Evolutionary conservation across 2,329 filamentous ascomycete genomes (phyloP), one percentile per base, ranked within the genome.

Genomic region (Aureobasidium uvarum): DNA sequence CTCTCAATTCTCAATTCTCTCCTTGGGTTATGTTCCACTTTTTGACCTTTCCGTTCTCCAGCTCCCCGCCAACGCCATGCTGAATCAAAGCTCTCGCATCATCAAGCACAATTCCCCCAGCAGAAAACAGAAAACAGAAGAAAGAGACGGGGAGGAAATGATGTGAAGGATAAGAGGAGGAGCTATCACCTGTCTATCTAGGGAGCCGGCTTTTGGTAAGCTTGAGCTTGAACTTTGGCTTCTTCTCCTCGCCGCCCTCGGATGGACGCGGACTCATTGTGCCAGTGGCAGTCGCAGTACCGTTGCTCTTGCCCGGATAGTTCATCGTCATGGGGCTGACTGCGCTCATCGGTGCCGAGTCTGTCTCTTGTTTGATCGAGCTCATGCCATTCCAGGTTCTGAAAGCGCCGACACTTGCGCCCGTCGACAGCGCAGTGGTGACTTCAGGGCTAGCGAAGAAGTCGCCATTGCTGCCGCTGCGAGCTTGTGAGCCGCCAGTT

Each of bases 191-290:
- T 28, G 28, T 25, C n/a, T 51, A 18, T 16, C 62, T 65, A 65
- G 20, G 33, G 51, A 10, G 67, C 51, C 46, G 52, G 50, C 66
- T 64, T 66, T 55, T 64, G 50, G 25, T 58, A 2, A 67, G 23
- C 63, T 66, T 62, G 39, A 68, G 38, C 36, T 52, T 67, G 51
- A 67, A 46, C 33, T 58, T 67, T n/a, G 65, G 39, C 55, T 66
- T 68, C 65, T 60, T 68, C 6, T 48, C 48, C 43, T 65, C 67
- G 11, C 33, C 52, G 20, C 48, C 48, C 23, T 64, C 60, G 28
- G 58, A 60, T 1, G 56, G 51, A 31, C 58, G 58, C 11, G 52
- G 41, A 10, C 48, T 64, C 16, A 48, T 66, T 14, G 48, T 52
- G 6, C 56, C 64, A 28, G 52, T 66, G 20, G 41, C 59, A 28